Evolutionary conservation across 164 flowering plant genomes (phyloP).

Genomic region (Chloranthus sessilifolius): DNA sequence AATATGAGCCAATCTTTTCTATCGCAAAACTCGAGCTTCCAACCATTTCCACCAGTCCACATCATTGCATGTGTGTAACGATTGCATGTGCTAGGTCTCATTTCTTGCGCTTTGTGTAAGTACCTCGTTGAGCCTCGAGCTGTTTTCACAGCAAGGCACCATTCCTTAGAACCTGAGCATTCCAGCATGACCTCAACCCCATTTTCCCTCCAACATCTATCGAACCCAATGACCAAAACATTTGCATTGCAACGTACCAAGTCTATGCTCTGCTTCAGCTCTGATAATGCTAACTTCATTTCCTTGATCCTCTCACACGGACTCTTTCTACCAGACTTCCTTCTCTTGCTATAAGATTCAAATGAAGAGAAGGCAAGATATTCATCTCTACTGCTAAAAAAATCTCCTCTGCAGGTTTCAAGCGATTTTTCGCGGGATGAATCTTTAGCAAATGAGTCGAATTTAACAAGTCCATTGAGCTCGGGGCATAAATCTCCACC

Average conservation of each 20-base stretch:
- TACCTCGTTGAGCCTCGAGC: constrained; percentile 41
- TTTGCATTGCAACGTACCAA: constrained; percentile 46
- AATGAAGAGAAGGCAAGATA: constrained; percentile 17
- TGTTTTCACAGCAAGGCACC: constrained; percentile 56
- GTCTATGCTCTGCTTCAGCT: constrained; percentile 25
- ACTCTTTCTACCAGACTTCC: constrained; percentile 23
- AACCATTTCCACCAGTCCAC: constrained; percentile 56
- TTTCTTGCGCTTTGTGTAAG: constrained; percentile 42
- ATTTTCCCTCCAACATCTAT: constrained; percentile 60
- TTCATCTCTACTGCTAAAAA: constrained; percentile 20
- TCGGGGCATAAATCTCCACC: background rate
- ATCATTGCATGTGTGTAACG: constrained; percentile 62
- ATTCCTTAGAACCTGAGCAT: constrained; percentile 36
- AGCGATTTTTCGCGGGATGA: constrained; percentile 9
- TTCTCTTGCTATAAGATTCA: constrained; percentile 20
- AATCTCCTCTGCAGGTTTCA: constrained; percentile 25
- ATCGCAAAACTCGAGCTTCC: constrained; percentile 80
- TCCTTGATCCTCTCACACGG: constrained; percentile 22
- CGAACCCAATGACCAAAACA: constrained; percentile 54
- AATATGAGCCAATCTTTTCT: constrained; percentile 65
- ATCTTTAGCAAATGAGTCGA: background rate
- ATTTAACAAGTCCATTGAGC: background rate
- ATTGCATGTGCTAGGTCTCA: constrained; percentile 54
- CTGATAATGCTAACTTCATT: constrained; percentile 16
- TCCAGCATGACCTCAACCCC: constrained; percentile 54